Percentiles rank a stretch among this genome's conserved stretches.
phyloP scores from a whole-genome alignment of 2,329 filamentous ascomycete species.

The Grosmannia serpens region DNA sequence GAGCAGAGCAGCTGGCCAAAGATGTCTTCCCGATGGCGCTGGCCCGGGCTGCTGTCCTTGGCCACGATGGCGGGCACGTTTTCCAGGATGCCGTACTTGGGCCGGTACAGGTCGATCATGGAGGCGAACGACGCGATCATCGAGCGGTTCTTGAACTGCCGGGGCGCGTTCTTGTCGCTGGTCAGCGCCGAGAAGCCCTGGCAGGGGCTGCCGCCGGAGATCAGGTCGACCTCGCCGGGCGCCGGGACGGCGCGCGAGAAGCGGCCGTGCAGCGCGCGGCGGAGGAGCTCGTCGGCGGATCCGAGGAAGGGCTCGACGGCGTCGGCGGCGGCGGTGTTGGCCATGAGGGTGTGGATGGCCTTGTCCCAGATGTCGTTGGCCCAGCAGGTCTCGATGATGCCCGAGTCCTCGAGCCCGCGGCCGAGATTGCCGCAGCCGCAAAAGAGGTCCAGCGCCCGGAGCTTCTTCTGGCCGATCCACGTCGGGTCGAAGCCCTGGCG shows the following conservation, averaged over 20 bases:
- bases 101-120: constrained; percentile 62
- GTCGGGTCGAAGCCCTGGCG: constrained; percentile 45
- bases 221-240: constrained; percentile 54
- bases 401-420: constrained; percentile 61
- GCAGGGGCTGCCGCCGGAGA: constrained; percentile 66
- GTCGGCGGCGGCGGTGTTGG: constrained; percentile 39
- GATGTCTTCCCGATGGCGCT: constrained; percentile 45
- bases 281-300: constrained; percentile 59
- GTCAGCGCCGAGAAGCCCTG: constrained; percentile 64
- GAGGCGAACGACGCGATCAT: constrained; percentile 67
- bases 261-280: constrained; percentile 39
- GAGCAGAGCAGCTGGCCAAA: constrained; percentile 63
- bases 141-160: constrained; percentile 59
- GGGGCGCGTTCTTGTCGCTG: constrained; percentile 35
- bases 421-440: constrained; percentile 71
- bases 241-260: constrained; percentile 36
- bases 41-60: constrained; percentile 11
- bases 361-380: constrained; percentile 53
- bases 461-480: constrained; percentile 19
- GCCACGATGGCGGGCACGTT: constrained; percentile 54
- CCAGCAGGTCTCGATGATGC: constrained; percentile 51
- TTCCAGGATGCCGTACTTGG: constrained; percentile 64
- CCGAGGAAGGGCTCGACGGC: constrained; percentile 49
- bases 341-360: constrained; percentile 63
- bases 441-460: constrained; percentile 60